Base-by-base conservation (phyloP, 1,284 basidiomycete genomes). In the Entoloma clypeatum region DNA sequence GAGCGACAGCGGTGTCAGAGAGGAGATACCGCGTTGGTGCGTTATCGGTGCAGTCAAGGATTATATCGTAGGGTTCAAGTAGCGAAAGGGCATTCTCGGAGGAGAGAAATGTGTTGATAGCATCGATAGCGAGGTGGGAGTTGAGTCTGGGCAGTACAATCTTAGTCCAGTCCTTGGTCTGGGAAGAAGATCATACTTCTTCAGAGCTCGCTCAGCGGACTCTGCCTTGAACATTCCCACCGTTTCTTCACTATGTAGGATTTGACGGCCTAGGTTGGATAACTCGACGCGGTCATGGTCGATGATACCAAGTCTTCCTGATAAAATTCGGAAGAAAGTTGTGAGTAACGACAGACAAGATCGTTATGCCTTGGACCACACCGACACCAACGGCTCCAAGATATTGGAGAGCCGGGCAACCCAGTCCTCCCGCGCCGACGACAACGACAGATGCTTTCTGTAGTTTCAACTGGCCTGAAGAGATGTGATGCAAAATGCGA, bases 41-140 rank as follows among this genome's bases (percentile, higher is more conserved):
- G 49, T 96, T 95, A 64, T 99, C 95, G 2, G 92, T 97, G 67
- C 95, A 98, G 66, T 99, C 96, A 10, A 99, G 71, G 34, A 98
- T 75, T 29, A 97, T 64, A 57, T 90, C 81, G 56, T 86, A 87
- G 2, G 68, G 58, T 4, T 60, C 51, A 5, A 95, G 67, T n/a
- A 88, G 62, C 3, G 61, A 42, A 9, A 77, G 45, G 0, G 88
- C 84, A 49, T 89, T 91, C 5, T 64, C 56, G 3, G 85, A 59
- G 0, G 67, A 65, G 21, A 95, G 68, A 0, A 81, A 69, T 11
- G 71, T 56, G 0, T 66, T 58, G 43, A 82, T 64, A 0, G 79
- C 62, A 19, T 79, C 67, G 23, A 91, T 65, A 5, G 57, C 61
- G 14, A 87, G 57, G 28, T 67, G 63, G 1, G 88, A 82, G 58